A percentile compares a stretch with the other conserved stretches of the same genome.
Evolutionary conservation across 495 filamentous ascomycete species (phyloP).

Genomic region (Penicillium coffeae): DNA sequence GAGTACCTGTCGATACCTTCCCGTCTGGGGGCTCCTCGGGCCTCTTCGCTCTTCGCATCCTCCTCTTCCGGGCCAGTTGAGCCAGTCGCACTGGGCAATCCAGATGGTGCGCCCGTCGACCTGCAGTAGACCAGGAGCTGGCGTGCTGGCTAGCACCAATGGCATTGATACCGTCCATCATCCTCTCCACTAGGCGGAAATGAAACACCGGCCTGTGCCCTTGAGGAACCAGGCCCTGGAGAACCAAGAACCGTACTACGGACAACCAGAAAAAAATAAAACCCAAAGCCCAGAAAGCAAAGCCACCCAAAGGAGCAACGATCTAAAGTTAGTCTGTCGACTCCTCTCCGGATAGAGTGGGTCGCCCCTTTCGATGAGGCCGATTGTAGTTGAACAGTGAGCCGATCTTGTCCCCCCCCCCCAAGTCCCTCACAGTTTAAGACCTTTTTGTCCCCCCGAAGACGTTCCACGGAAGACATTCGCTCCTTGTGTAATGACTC

Average conservation of each 20-base stretch:
- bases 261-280: background rate
- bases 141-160: background rate
- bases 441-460: background rate
- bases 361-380: background rate
- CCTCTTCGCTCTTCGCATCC: too few relatives aligned
- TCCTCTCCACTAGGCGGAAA: constrained; percentile 2
- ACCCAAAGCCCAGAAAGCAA: background rate
- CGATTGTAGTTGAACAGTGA: background rate
- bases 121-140: background rate
- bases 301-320: background rate
- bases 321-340: background rate
- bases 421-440: too few relatives aligned
- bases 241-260: background rate
- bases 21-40: background rate
- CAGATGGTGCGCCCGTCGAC: background rate
- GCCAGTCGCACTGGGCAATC: too few relatives aligned
- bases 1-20: background rate
- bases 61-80: background rate
- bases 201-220: constrained; percentile 11
- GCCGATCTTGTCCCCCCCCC: too few relatives aligned
- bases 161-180: background rate
- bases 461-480: background rate
- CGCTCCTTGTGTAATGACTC: background rate
- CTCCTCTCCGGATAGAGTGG: background rate
- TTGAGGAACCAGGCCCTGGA: too few relatives aligned